Evolutionary conservation across 805 yeast species (phyloP).

Genomic region (Cyberlindnera nakhonratchasimensis): DNA sequence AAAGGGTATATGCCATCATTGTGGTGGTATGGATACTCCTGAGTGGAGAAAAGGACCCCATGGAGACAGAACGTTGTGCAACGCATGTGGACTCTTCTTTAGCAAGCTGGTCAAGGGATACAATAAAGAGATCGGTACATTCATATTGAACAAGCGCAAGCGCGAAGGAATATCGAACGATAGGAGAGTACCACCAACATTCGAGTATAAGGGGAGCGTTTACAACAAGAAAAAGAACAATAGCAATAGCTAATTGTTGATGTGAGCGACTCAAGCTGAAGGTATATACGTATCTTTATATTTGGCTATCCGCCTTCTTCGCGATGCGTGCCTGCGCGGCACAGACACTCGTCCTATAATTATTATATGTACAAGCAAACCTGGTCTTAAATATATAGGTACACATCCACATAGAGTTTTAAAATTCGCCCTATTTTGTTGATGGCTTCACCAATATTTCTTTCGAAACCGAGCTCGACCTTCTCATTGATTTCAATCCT

Average conservation of each 20-base stretch:
- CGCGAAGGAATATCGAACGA: neutral
- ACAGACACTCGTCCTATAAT: too few relatives aligned
- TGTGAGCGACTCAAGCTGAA: neutral
- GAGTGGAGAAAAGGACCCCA: constrained; percentile 85
- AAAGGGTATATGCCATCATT: constrained; percentile 39
- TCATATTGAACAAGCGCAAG: neutral
- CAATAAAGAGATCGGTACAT: neutral
- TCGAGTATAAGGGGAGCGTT: neutral
- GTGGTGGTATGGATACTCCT: constrained; percentile 61
- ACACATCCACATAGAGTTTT: neutral
- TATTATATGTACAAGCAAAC: too few relatives aligned
- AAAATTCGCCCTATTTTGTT: neutral
- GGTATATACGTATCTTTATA: too few relatives aligned
- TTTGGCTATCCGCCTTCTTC: too few relatives aligned
- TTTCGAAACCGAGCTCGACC: constrained; percentile 18
- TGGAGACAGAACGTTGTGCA: constrained; percentile 72
- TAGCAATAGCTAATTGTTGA: neutral
- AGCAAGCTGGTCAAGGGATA: constrained; percentile 1
- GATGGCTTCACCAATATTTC: constrained; percentile 24
- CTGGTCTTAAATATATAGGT: too few relatives aligned
- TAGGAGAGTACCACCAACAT: neutral
- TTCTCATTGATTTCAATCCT: constrained; percentile 15
- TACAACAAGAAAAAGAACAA: neutral
- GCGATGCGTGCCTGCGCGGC: too few relatives aligned
- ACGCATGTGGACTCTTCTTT: constrained; percentile 75